Base-by-base conservation (phyloP, 1,284 basidiomycete species). In the Mycosarcoma mackinlayi region DNA sequence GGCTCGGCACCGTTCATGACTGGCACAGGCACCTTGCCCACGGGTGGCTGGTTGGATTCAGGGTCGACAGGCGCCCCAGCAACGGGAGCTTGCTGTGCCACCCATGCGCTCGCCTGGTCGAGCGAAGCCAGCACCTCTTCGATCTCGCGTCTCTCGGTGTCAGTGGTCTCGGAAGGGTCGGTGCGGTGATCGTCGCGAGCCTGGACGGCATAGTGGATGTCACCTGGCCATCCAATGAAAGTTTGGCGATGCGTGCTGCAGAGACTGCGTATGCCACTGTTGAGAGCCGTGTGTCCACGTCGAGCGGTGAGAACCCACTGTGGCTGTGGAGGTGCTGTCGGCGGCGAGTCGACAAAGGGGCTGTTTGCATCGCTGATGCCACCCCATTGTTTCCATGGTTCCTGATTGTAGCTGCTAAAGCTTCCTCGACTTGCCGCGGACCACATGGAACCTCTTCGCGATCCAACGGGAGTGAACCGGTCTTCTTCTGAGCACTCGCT, bases 281-380 rank as follows among this genome's bases (percentile, higher is more conserved):
- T 91, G 91, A 98, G 93, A 8, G 95, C 95, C 6, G 92, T 89
- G 83, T 98, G 95, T 21, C 94, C 95, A 57, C 93, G 90, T 33
- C 94, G 87, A 4, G 90, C 88, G 10, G 88, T 85, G 9, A 98
- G 85, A 11, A 89, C 88, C 95, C 95, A 98, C 28, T 81, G 80
- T 3, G 77, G 77, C 28, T 56, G 66, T 4, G 59, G 47, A 11
- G 67, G 73, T 19, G 57, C 58, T 3, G 54, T 51, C 37, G 65
- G 66, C 9, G 65, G 66, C 21, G 66, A 65, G 25, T 65, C 66
- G 30, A 45, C 41, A 41, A 58, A 69, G 28, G 66, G 71, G 25
- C 71, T 69, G 46, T 55, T 52, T 30, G 55, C 56, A 33, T 77
- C 73, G 49, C 70, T 69, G 45, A 66, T 21, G 23, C 71, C 57